Base-by-base conservation (phyloP, 2,329 filamentous ascomycete genomes). In the Pseudocercospora fuligena region DNA sequence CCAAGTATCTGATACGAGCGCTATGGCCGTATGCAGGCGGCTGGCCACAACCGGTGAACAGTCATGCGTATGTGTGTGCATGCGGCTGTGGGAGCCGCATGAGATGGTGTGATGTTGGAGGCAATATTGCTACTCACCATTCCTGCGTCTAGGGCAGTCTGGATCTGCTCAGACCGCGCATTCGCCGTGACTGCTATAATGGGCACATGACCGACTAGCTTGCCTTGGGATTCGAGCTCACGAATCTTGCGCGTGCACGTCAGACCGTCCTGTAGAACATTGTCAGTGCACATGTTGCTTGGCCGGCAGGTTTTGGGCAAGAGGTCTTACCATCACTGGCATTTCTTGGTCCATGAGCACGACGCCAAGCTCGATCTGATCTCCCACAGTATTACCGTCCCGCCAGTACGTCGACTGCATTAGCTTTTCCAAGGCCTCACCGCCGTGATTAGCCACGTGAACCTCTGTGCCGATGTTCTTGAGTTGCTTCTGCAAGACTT, bases 131-230 rank as follows among this genome's bases (percentile, higher is more conserved):
- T 21, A 76, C 75, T 72, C 57, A 76, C 89, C 81, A 94, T 92
- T 43, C 91, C 91, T 23, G 90, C 89, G 63, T 86, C 83, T 74
- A 91, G 86, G 62, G 92, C 91, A 70, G 86, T 88, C 70, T 87
- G 85, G 66, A 92, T 89, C 78, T 94, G 91, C 80, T 92, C 90
- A 4, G 87, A 86, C 74, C 92, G 83, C 43, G 90, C 91, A 78
- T 94, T 94, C 1, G 92, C 92, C 43, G 91, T 94, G n/a, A 92
- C 90, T n/a, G 89, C 90, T 72, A 93, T 91, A 71, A 92, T 91
- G 2, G 90, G 90, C n/a, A 92, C 87, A 73, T 92, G 90, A 59
- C 83, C 81, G 19, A 85, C 82, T 59, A 92, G 84, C 33, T 83
- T 86, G 21, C 88, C 87, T 61, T 87, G 82, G 58, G 80, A 80